Conservation (phyloP, 2,329 filamentous ascomycete genomes). For the Phoma sp. region DNA sequence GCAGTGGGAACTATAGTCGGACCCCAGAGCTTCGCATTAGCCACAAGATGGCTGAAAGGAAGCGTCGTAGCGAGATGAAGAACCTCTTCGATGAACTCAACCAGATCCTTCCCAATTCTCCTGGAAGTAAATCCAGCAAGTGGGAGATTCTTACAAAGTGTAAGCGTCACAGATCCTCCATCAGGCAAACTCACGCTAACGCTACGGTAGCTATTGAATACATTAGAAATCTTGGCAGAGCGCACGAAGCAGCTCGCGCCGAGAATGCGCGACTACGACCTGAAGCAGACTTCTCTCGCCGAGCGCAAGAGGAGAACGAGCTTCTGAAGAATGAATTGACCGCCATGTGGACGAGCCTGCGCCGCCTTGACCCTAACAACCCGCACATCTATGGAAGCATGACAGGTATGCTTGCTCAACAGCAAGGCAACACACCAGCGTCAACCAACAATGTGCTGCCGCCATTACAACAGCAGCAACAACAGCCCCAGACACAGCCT, state of each 20-base stretch:
- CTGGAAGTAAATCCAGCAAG: slow-evolving; percentile 85
- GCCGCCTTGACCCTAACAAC: slow-evolving; percentile 54
- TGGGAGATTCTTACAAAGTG: slow-evolving; percentile 90
- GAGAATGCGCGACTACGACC: slow-evolving; percentile 54
- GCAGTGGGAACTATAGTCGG: slow-evolving; percentile 78
- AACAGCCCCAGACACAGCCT: slow-evolving; percentile 35
- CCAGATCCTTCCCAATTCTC: slow-evolving; percentile 79
- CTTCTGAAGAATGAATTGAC: slow-evolving; percentile 56
- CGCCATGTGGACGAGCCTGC: slow-evolving; percentile 56
- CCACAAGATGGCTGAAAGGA: slow-evolving; percentile 85
- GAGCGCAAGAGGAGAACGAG: slow-evolving; percentile 57
- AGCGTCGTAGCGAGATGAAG: slow-evolving; percentile 88
- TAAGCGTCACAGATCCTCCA: slow-evolving; percentile 52
- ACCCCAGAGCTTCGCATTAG: slow-evolving; percentile 83
- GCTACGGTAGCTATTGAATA: slow-evolving; percentile 56
- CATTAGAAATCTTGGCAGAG: slow-evolving; percentile 51
- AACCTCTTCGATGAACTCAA: slow-evolving; percentile 82
- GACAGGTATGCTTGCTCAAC: slow-evolving; percentile 54
- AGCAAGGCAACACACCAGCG: slow-evolving; percentile 41
- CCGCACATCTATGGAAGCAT: slow-evolving; percentile 58
- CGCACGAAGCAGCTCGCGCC: slow-evolving; percentile 48
- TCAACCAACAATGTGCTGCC: slow-evolving; percentile 44
- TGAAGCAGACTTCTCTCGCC: slow-evolving; percentile 54
- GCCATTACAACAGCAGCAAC: slow-evolving; percentile 49
- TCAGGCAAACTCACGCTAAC: slow-evolving; percentile 14